Conservation (phyloP, 108 stramenopile genomes). For the Nitzschia sp. region DNA sequence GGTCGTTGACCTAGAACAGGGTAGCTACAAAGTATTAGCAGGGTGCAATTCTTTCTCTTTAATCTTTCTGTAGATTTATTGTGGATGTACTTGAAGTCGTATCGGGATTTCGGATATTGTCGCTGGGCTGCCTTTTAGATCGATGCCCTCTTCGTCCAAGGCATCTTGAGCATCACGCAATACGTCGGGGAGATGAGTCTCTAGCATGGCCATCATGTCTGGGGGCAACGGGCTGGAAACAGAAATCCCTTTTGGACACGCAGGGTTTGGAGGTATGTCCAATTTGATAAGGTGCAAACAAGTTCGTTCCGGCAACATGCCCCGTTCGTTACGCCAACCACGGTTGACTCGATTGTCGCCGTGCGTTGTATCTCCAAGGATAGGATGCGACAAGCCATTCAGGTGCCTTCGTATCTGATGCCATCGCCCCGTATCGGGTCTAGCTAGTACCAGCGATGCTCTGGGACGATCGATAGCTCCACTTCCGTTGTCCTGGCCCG, state of each 20-base stretch:
- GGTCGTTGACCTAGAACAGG: background rate
- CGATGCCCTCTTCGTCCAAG: slow-evolving; percentile 67
- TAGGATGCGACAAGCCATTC: slow-evolving; percentile 82
- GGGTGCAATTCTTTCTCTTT: background rate
- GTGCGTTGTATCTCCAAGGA: slow-evolving; percentile 82
- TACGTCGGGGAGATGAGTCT: slow-evolving; percentile 64
- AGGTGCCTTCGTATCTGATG: slow-evolving; percentile 88
- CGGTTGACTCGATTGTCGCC: slow-evolving; percentile 66
- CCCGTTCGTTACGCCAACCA: slow-evolving; percentile 61
- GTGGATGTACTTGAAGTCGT: slow-evolving; percentile 28
- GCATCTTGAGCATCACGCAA: slow-evolving; percentile 47
- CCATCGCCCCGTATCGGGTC: slow-evolving; percentile 79
- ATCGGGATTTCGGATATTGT: background rate
- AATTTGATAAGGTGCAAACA: slow-evolving; percentile 70
- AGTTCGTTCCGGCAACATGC: slow-evolving; percentile 66
- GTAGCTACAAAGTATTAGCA: background rate
- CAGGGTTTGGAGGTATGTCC: slow-evolving; percentile 46
- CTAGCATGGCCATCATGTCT: slow-evolving; percentile 73
- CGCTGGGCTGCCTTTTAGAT: slow-evolving; percentile 21
- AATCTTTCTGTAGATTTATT: background rate
- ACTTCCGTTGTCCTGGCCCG: slow-evolving; percentile 52
- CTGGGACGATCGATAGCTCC: slow-evolving; percentile 50
- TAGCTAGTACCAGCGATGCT: slow-evolving; percentile 71
- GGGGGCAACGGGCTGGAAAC: slow-evolving; percentile 52
- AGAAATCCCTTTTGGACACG: slow-evolving; percentile 61